Conservation (phyloP, 1,139 yeast genomes). For the Arxiozyma heterogenica region DNA sequence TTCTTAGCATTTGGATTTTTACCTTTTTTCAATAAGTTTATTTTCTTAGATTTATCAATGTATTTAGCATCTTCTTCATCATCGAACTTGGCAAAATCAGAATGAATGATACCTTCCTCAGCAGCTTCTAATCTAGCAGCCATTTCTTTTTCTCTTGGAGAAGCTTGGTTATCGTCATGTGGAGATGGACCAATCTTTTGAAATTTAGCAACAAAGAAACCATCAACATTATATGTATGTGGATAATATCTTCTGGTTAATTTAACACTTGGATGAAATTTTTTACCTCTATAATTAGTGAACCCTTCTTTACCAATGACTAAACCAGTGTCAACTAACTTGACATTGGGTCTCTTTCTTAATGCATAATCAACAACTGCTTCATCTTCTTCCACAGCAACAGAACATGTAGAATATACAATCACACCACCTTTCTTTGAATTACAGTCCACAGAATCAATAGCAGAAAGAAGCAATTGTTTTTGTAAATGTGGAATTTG, state of each 20-base stretch:
- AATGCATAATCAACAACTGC: constrained; percentile 97
- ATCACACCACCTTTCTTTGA: constrained; percentile 89
- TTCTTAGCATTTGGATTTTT: constrained; percentile 51
- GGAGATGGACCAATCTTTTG: constrained; percentile 83
- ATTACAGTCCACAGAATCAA: constrained; percentile 91
- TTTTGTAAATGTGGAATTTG: constrained; percentile 96
- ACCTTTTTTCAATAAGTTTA: constrained; percentile 71
- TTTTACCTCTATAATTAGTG: constrained; percentile 87
- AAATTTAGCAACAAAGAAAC: constrained; percentile 94
- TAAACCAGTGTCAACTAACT: constrained; percentile 87
- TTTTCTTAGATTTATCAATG: constrained; percentile 65
- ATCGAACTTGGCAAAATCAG: constrained; percentile 77
- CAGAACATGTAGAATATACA: constrained; percentile 97
- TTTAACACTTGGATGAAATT: constrained; percentile 65
- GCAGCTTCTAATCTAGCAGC: constrained; percentile 64
- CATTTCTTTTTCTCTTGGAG: constrained; percentile 79
- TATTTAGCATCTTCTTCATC: constrained; percentile 66
- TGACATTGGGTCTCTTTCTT: constrained; percentile 92
- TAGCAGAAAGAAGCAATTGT: constrained; percentile 86
- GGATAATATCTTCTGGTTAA: constrained; percentile 95
- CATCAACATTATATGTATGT: constrained; percentile 96
- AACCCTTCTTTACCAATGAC: constrained; percentile 95
- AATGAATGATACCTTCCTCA: constrained; percentile 74
- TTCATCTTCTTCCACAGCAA: constrained; percentile 97
- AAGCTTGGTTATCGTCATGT: constrained; percentile 75